These are phyloP conservation scores for Cryptococcus sp. DNA, from an alignment of 1,284 basidiomycete species.

Conservation along the genomic window DNA sequence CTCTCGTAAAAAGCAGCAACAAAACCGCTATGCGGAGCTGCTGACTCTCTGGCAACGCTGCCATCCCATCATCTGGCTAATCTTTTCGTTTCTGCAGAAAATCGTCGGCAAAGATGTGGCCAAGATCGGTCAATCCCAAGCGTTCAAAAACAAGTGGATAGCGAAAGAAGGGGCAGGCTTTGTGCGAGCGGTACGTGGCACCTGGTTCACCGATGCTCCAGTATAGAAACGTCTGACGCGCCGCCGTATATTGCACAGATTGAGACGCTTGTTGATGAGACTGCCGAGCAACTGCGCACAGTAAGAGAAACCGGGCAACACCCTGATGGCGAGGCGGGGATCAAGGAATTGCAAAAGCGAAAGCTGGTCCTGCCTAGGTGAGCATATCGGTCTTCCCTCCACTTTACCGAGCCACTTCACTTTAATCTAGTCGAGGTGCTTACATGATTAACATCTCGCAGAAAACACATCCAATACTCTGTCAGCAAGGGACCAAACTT, in stretches of 20 bases:
- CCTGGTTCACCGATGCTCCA: neutral
- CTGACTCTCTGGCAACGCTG: neutral
- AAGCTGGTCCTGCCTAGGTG: conserved; percentile 65
- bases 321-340: conserved; percentile 70
- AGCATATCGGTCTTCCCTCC: neutral
- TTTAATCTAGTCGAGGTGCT: neutral
- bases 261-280: conserved; percentile 67
- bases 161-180: conserved; percentile 86
- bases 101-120: conserved; percentile 77
- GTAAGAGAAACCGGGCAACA: conserved; percentile 69
- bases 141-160: conserved; percentile 98
- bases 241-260: conserved; percentile 53
- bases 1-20: no score
- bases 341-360: conserved; percentile 87
- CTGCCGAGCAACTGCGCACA: conserved; percentile 72
- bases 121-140: conserved; percentile 87
- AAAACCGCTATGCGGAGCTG: no score
- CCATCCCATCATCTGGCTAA: neutral
- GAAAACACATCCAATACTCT: conserved; percentile 94
- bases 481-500: conserved; percentile 84
- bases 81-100: conserved; percentile 51
- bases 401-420: neutral
- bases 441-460: conserved; percentile 43
- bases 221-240: neutral
- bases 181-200: conserved; percentile 70